phyloP scores from a whole-genome alignment of 306 rosid species.

The Lathyrus sativus region DNA sequence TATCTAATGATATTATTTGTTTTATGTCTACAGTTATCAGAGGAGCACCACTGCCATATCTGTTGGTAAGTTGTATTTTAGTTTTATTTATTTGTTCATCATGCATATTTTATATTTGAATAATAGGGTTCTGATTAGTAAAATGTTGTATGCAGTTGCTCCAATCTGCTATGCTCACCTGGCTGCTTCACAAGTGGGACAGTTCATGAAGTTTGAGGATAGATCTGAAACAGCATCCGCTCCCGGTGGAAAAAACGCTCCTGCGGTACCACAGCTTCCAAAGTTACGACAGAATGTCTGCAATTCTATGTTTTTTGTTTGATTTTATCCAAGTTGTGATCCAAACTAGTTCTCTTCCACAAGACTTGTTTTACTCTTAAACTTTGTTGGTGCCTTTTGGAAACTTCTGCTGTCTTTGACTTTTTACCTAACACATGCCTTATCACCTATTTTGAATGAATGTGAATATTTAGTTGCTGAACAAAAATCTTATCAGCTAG shows the following conservation, averaged over 20 bases:
- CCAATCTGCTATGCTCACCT: conserved; percentile 91
- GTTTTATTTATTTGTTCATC: neutral
- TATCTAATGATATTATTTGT: neutral
- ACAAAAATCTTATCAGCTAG: neutral
- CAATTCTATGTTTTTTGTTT: conserved; percentile 59
- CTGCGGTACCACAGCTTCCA: conserved; percentile 80
- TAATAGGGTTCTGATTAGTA: neutral
- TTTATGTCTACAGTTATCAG: conserved; percentile 65
- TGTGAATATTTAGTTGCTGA: neutral
- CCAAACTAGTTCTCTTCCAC: neutral
- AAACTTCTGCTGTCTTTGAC: neutral
- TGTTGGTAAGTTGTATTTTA: conserved; percentile 53
- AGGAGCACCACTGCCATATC: conserved; percentile 95
- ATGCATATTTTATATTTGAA: neutral
- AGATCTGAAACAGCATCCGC: conserved; percentile 81
- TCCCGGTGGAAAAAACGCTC: conserved; percentile 61
- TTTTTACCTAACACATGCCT: neutral
- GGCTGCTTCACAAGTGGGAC: conserved; percentile 80
- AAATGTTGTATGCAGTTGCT: conserved; percentile 63
- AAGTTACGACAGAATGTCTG: conserved; percentile 53
- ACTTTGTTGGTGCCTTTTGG: neutral
- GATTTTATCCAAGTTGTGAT: neutral
- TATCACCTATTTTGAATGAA: neutral
- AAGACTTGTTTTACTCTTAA: neutral
- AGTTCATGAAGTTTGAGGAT: conserved; percentile 80